These are phyloP conservation scores for Cyclotella choctawhatcheeana DNA, from an alignment of 108 stramenopile species.

Conservation along the genomic window DNA sequence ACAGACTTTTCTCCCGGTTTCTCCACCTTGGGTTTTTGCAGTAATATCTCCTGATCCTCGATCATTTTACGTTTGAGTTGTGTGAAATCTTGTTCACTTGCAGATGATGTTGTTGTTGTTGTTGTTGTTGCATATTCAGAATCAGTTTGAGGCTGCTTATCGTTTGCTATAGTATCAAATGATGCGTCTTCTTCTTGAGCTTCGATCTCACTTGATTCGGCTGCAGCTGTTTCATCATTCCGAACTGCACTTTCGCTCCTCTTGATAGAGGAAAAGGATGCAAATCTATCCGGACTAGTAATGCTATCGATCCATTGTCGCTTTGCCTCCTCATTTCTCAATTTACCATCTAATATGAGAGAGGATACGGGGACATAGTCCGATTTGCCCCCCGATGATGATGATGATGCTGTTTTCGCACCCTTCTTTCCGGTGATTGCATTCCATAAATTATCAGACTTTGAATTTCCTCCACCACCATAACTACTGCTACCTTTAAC, in stretches of 20 bases:
- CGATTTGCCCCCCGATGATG: neutral
- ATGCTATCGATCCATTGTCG: conserved; percentile 60
- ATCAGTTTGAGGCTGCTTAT: too few species aligned
- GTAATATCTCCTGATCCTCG: conserved; percentile 30
- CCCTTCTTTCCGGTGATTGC: conserved; percentile 27
- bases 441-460: conserved; percentile 53
- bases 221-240: too few species aligned
- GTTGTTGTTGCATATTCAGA: too few species aligned
- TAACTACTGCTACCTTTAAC: neutral
- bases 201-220: neutral
- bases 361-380: conserved; percentile 25
- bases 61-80: conserved; percentile 40
- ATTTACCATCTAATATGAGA: conserved; percentile 40
- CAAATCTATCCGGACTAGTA: conserved; percentile 61
- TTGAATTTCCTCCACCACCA: conserved; percentile 17
- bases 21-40: conserved; percentile 23
- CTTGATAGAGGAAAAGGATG: conserved; percentile 47
- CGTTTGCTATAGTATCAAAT: too few species aligned
- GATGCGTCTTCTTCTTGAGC: neutral
- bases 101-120: too few species aligned
- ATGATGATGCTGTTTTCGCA: neutral
- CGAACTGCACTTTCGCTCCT: too few species aligned
- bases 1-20: conserved; percentile 22
- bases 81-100: conserved; percentile 23
- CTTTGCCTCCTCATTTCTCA: conserved; percentile 55